A percentile compares a stretch with the other conserved stretches of the same genome.
These are phyloP conservation scores for Spathaspora hagerdaliae DNA, from an alignment of 805 yeast genomes.

Conservation along the genomic window DNA sequence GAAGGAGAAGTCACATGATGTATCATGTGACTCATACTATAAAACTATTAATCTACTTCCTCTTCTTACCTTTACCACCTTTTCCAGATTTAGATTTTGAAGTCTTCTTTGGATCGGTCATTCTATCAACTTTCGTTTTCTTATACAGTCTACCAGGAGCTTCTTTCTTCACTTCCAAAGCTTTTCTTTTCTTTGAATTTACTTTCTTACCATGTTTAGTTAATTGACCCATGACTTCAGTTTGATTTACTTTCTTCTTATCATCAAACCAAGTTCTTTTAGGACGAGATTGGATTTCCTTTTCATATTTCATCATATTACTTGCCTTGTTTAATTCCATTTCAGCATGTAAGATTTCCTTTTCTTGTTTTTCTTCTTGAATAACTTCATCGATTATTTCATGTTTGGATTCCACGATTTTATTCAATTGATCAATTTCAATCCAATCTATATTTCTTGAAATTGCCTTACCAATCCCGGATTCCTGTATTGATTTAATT, in stretches of 20 bases:
- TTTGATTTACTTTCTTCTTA: constrained; percentile 38
- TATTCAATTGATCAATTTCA: constrained; percentile 67
- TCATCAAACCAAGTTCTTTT: constrained; percentile 93
- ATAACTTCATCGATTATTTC: constrained; percentile 70
- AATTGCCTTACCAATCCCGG: constrained; percentile 55
- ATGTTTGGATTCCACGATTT: constrained; percentile 55
- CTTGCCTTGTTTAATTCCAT: constrained; percentile 85
- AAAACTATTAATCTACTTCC: not conserved
- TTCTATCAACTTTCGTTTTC: constrained; percentile 75
- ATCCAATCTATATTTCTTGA: constrained; percentile 91
- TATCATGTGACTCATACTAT: no score
- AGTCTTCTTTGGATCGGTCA: constrained; percentile 34
- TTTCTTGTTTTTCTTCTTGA: constrained; percentile 84
- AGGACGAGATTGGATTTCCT: constrained; percentile 85
- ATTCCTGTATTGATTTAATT: constrained; percentile 55
- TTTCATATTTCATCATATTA: constrained; percentile 72
- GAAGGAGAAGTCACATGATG: no score
- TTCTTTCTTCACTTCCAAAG: constrained; percentile 56
- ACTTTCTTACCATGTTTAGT: constrained; percentile 50
- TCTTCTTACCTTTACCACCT: constrained; percentile 1
- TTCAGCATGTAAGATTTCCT: constrained; percentile 84
- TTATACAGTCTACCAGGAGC: constrained; percentile 57
- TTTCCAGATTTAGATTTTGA: constrained; percentile 7
- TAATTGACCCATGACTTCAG: constrained; percentile 33
- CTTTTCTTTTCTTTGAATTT: constrained; percentile 71